Conservation (phyloP, 2,329 filamentous ascomycete genomes). For the Penicillium italicum region DNA sequence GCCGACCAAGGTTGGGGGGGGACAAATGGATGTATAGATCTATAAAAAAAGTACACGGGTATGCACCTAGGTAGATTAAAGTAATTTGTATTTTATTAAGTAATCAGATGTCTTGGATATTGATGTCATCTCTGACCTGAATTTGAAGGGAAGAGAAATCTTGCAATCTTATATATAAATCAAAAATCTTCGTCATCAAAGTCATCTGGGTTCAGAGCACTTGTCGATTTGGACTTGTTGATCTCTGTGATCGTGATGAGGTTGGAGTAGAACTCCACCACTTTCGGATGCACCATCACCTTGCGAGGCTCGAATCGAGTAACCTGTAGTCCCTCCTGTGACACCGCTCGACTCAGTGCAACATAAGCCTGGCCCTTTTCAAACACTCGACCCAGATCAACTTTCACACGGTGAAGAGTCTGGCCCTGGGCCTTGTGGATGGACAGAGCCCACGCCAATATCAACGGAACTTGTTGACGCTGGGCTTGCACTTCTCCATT, state of each 20-base stretch:
- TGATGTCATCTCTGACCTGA: not conserved
- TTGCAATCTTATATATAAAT: conserved; percentile 41
- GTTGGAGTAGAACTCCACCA: conserved; percentile 79
- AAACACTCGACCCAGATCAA: conserved; percentile 87
- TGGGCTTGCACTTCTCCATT: conserved; percentile 91
- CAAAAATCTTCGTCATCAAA: conserved; percentile 40
- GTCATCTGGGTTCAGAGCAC: conserved; percentile 33
- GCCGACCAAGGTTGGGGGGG: too few relatives aligned
- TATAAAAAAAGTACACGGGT: too few relatives aligned
- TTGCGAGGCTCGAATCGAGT: conserved; percentile 82
- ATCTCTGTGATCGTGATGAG: conserved; percentile 68
- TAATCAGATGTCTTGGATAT: not conserved
- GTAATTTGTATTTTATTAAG: too few relatives aligned
- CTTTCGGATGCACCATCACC: conserved; percentile 89
- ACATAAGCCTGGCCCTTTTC: conserved; percentile 98
- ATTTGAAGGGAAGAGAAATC: not conserved
- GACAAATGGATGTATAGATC: too few relatives aligned
- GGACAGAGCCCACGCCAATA: conserved; percentile 92
- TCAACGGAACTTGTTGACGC: conserved; percentile 77
- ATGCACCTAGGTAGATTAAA: too few relatives aligned
- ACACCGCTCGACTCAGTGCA: conserved; percentile 86
- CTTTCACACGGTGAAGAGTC: conserved; percentile 88
- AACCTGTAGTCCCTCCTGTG: conserved; percentile 81
- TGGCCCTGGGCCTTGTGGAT: conserved; percentile 98
- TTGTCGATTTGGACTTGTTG: conserved; percentile 21